Conservation (phyloP, 352 stramenopile species). For the Globisporangium parvum region DNA sequence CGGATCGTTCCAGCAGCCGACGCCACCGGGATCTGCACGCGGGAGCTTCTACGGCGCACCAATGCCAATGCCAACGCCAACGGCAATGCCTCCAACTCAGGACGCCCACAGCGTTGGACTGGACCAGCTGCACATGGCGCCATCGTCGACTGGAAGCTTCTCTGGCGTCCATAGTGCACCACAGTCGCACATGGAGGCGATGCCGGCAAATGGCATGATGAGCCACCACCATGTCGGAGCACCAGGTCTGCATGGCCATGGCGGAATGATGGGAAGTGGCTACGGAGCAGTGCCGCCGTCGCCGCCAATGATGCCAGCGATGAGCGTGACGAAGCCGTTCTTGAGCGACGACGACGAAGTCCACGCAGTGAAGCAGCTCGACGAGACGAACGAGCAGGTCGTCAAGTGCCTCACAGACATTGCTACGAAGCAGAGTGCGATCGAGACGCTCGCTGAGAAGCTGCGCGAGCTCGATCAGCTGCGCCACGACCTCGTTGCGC, state of each 20-base stretch:
- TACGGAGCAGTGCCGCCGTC: conserved; percentile 1
- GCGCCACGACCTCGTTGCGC: conserved; percentile 56
- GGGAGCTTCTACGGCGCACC: conserved; percentile 12
- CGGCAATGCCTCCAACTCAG: not conserved
- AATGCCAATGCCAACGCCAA: not conserved
- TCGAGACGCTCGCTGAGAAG: conserved; percentile 59
- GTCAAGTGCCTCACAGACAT: conserved; percentile 31
- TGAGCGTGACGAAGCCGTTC: conserved; percentile 34
- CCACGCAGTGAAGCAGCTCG: conserved; percentile 39
- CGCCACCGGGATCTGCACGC: conserved; percentile 10
- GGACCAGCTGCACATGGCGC: conserved; percentile 22
- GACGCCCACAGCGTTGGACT: conserved; percentile 12
- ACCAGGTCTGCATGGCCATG: conserved; percentile 13
- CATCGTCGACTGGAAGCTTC: conserved; percentile 36
- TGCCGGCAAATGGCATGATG: conserved; percentile 13
- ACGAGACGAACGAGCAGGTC: conserved; percentile 50
- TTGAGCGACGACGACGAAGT: conserved; percentile 53
- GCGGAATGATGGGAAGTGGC: conserved; percentile 15
- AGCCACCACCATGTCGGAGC: conserved; percentile 13
- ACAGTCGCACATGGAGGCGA: conserved; percentile 13
- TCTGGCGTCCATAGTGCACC: conserved; percentile 28
- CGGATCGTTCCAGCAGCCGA: conserved; percentile 12
- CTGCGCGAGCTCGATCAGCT: conserved; percentile 67
- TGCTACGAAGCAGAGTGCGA: conserved; percentile 56
- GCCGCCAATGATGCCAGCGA: conserved; percentile 4